These are phyloP conservation scores for Trichoderma orchidacearum DNA, from an alignment of 495 filamentous ascomycete species.

Conservation along the genomic window DNA sequence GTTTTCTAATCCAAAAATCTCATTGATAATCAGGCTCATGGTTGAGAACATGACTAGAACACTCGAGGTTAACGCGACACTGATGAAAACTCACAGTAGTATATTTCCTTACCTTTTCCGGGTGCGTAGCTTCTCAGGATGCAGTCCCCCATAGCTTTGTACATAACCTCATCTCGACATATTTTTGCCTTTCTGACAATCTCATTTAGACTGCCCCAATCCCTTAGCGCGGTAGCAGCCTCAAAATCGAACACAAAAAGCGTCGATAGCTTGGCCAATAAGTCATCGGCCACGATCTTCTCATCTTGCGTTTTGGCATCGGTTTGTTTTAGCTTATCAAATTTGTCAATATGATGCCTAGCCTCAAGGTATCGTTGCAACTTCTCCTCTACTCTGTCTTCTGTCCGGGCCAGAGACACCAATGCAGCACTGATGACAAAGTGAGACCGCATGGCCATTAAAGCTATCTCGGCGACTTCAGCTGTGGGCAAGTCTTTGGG, in stretches of 20 bases:
- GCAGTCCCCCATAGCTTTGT: slow-evolving; percentile 45
- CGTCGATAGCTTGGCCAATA: slow-evolving; percentile 45
- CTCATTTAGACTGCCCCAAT: slow-evolving; percentile 50
- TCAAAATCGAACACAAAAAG: slow-evolving; percentile 66
- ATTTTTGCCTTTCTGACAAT: slow-evolving; percentile 41
- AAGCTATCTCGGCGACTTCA: slow-evolving; percentile 31
- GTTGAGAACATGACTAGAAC: slow-evolving; percentile 29
- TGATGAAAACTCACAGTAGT: slow-evolving; percentile 1
- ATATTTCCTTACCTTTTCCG: slow-evolving; percentile 24
- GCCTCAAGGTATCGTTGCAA: slow-evolving; percentile 46
- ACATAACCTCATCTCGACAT: slow-evolving; percentile 21
- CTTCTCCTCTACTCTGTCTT: slow-evolving; percentile 45
- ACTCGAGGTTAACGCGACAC: slow-evolving; percentile 1
- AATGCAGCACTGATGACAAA: slow-evolving; percentile 52
- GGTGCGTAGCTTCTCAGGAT: slow-evolving; percentile 42
- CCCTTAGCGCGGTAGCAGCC: slow-evolving; percentile 48
- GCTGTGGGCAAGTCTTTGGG: slow-evolving; percentile 31
- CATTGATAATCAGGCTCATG: slow-evolving; percentile 48
- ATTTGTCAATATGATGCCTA: slow-evolving; percentile 41
- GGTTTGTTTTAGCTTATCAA: slow-evolving; percentile 22
- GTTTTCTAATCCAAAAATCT: slow-evolving; percentile 38
- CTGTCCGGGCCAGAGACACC: slow-evolving; percentile 46
- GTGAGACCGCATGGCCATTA: slow-evolving; percentile 51
- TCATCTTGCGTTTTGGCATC: slow-evolving; percentile 21
- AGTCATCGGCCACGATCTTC: slow-evolving; percentile 30